Evolutionary conservation across 495 filamentous ascomycete genomes (phyloP), one percentile per base, ranked within the genome.

Genomic region (Aspergillus cristatus): DNA sequence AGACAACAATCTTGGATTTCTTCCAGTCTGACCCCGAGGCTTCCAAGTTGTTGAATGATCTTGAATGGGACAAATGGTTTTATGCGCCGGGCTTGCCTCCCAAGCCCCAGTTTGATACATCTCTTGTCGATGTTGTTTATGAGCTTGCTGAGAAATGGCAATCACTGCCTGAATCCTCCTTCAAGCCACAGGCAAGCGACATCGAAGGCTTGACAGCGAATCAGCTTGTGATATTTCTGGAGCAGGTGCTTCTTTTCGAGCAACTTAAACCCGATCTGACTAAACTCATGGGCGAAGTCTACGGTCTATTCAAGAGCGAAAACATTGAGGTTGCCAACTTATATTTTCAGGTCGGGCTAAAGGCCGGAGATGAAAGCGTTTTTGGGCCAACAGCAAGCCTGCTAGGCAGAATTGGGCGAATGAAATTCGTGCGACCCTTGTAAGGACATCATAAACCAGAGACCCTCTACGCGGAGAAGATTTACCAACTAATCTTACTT

Each of bases 381-480:
- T 82, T 87, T 45, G 55, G 75, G 28, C 76, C 79, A 0, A 75
- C 86, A 0, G 79, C 79, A 5, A 77, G 85, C 35, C 67, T 94
- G 12, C 66, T 96, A 26, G 82, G 85, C 3, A 70, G 70, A 12
- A 86, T 94, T 43, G 90, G 90, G 3, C 74, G 91, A 35, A 95
- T 98, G 90, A 98, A 98, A 72, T 96, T 90, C 58, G 87, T 95
- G 37, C 72, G 87, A 42, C 84, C 88, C 35, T 58, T 98, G 57
- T 79, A 63, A 60, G 67, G 28, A 50, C 35, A 1, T 22, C 14
- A 29, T 24, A 24, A 24, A 24, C 16, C 30, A 34, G 14, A 35
- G 6, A 14, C 18, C n/a, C n/a, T n/a, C 30, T 3, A 6, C 28
- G 28, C 3, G 4, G 4, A n/a, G 5, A n/a, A 3, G 13, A 3